A percentile compares a stretch with the other conserved stretches of the same genome.
These are phyloP conservation scores for Schwanniomyces pseudopolymorphus DNA, from an alignment of 805 yeast genomes.

Conservation along the genomic window DNA sequence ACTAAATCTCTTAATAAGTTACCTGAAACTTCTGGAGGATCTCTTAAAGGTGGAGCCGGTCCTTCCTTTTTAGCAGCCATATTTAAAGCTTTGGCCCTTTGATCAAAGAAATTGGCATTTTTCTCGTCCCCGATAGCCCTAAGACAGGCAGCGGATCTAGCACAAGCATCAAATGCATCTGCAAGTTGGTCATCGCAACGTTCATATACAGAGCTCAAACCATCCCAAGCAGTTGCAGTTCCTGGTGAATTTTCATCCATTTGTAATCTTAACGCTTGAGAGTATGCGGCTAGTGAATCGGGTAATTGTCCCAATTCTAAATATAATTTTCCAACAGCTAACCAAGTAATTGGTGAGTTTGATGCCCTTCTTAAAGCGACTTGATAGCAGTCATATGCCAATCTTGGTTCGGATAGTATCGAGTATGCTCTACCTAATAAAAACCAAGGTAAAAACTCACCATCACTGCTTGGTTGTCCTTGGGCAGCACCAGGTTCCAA, in stretches of 20 bases:
- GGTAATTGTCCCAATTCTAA: conserved; percentile 58
- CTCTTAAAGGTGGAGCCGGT: conserved; percentile 44
- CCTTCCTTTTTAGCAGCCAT: conserved; percentile 43
- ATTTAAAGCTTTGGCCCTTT: conserved; percentile 42
- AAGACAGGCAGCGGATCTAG: conserved; percentile 51
- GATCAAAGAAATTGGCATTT: conserved; percentile 41
- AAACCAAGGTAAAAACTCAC: conserved; percentile 60
- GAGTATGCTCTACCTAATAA: conserved; percentile 55
- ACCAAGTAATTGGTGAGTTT: conserved; percentile 60
- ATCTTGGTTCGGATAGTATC: conserved; percentile 43
- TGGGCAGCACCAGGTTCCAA: conserved; percentile 17
- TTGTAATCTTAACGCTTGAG: conserved; percentile 59
- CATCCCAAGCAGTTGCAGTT: conserved; percentile 65
- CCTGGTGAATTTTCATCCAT: conserved; percentile 46
- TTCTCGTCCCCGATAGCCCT: conserved; percentile 46
- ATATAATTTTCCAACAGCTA: conserved; percentile 63
- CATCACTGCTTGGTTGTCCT: conserved; percentile 22
- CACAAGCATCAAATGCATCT: conserved; percentile 62
- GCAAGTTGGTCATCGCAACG: conserved; percentile 58
- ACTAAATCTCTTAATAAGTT: conserved; percentile 42
- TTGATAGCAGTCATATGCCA: conserved; percentile 57
- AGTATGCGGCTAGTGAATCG: conserved; percentile 66
- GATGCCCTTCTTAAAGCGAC: conserved; percentile 54
- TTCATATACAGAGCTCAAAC: conserved; percentile 60
- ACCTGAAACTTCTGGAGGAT: conserved; percentile 49